Percentiles rank a stretch among this genome's conserved stretches.
phyloP scores from a whole-genome alignment of 768 basidiomycete genomes.

The Mycena vulgaris region DNA sequence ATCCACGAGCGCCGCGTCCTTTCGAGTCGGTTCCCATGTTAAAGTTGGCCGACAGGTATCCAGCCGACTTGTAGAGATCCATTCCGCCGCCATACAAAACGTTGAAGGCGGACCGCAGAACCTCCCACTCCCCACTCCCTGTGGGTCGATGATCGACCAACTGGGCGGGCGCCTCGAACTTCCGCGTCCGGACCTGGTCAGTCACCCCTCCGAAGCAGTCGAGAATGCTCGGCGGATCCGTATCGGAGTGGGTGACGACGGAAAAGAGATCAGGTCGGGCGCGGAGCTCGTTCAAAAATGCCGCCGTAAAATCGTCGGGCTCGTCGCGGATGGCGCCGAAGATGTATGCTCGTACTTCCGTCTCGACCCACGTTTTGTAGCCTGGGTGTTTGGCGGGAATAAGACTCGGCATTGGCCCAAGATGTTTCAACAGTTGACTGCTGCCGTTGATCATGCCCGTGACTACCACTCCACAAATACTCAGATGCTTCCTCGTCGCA shows the following conservation, averaged over 20 bases:
- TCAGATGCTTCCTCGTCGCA: constrained; percentile 3
- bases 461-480: constrained; percentile 10
- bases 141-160: background rate
- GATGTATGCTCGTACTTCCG: constrained; percentile 45
- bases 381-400: constrained; percentile 34
- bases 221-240: constrained; percentile 40
- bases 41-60: constrained; percentile 26
- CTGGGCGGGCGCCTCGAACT: constrained; percentile 43
- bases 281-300: constrained; percentile 48
- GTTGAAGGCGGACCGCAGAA: constrained; percentile 35
- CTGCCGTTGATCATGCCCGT: constrained; percentile 8
- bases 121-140: constrained; percentile 34
- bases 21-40: constrained; percentile 12
- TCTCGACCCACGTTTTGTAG: constrained; percentile 44
- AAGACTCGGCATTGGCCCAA: constrained; percentile 15
- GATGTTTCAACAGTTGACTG: background rate
- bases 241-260: constrained; percentile 48
- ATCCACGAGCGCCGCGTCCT: constrained; percentile 20
- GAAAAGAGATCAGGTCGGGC: constrained; percentile 49
- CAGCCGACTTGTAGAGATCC: background rate
- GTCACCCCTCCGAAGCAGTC: constrained; percentile 44
- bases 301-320: constrained; percentile 41
- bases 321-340: constrained; percentile 51
- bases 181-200: constrained; percentile 28
- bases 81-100: constrained; percentile 38